Base-by-base conservation (phyloP, 2,329 filamentous ascomycete species). In the Aspergillus sp. region DNA sequence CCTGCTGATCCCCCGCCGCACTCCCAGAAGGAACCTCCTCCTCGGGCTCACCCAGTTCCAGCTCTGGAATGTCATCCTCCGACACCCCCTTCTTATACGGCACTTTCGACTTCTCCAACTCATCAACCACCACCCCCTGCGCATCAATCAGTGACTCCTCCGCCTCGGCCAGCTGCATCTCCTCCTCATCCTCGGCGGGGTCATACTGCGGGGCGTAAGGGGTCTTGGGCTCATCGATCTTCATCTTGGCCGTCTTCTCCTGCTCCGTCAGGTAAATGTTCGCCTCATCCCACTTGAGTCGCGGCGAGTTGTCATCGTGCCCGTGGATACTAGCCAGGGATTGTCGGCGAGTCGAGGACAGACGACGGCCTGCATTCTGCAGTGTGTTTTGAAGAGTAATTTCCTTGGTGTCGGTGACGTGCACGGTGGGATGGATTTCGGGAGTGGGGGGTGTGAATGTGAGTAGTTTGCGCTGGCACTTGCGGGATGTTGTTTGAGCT, bases 211-310 rank as follows among this genome's bases (percentile, higher is more conserved):
- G 86, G 31, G 89, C 93, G 65, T 91, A 98, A 5, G 93, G 93
- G 6, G 93, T 98, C 77, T 98, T 98, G 49, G 93, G 93, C 73
- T 98, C 93, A 54, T 90, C 88, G 53, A 98, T 98, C 77, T 97
- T 98, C 93, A 98, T 98, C 46, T 90, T 96, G 49, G 86, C 85
- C 47, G 84, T 89, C 69, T 88, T 90, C 69, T 97, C 89, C 69
- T 97, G 91, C 72, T 98, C 93, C 6, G 93, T 93, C 42, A 98
- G 79, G 70, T 96, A 98, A 29, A 98, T 79, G 64, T 98, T 98
- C 37, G 88, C 93, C 73, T 98, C 93, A 67, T 98, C 93, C 93
- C 93, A 98, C 72, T 96, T 95, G 55, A 98, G 77, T 50, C 90
- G 84, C 50, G 87, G 85, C 46, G 79, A 83, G 45, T 75, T 76